Evolutionary conservation across 257 asterid species (phyloP).

Genomic region (Jacaranda mimosifolia): DNA sequence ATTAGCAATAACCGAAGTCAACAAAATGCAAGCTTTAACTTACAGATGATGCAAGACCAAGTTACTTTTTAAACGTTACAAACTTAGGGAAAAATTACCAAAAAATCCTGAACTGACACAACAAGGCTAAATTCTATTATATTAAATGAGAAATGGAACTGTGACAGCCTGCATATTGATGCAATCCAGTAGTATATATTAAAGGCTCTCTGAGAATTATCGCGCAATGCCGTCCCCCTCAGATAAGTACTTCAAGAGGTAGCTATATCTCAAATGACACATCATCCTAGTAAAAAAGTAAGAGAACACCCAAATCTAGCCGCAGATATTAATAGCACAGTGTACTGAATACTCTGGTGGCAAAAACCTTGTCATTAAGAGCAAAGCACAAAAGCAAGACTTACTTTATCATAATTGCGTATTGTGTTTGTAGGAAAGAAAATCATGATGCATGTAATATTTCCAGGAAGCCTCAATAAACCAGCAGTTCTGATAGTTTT

Average conservation of each 20-base stretch:
- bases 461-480: conserved; percentile 10
- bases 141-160: not conserved
- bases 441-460: conserved; percentile 1
- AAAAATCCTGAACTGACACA: conserved; percentile 14
- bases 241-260: conserved; percentile 1
- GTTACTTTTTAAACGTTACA: not conserved
- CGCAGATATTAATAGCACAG: not conserved
- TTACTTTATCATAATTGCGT: not conserved
- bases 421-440: not conserved
- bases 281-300: not conserved
- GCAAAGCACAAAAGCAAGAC: conserved; percentile 5
- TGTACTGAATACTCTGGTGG: not conserved
- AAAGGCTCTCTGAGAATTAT: not conserved
- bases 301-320: not conserved
- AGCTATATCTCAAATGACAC: not conserved
- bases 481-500: not conserved
- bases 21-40: conserved; percentile 13
- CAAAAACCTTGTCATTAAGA: not conserved
- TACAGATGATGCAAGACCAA: conserved; percentile 23
- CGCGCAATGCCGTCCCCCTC: not conserved
- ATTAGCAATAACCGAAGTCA: conserved; percentile 25
- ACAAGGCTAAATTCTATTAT: conserved; percentile 15
- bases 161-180: conserved; percentile 11
- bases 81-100: not conserved
- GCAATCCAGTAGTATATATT: not conserved